These are phyloP conservation scores for Perkinsus chesapeaki DNA, from an alignment of 169 alveolate species.

Conservation along the genomic window DNA sequence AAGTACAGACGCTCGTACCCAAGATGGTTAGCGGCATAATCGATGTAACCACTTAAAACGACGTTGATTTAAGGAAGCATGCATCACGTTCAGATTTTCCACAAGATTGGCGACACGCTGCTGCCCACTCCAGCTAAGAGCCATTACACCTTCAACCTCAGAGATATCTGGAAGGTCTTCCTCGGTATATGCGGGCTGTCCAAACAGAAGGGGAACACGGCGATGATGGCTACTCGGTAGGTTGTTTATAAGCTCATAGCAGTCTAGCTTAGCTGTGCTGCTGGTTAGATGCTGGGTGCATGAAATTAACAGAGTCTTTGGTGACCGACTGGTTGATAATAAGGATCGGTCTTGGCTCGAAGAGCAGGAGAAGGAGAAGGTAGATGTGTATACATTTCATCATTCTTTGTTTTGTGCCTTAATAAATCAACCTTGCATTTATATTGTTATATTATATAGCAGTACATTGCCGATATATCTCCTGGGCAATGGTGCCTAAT, in stretches of 20 bases:
- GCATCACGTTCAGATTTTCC: constrained; percentile 40
- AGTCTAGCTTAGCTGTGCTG: constrained; percentile 55
- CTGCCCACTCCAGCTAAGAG: constrained; percentile 88
- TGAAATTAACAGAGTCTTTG: constrained; percentile 80
- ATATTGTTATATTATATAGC: too few relatives aligned
- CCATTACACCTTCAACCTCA: constrained; percentile 86
- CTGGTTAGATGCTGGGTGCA: constrained; percentile 74
- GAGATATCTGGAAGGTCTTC: constrained; percentile 87
- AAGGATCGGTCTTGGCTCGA: constrained; percentile 64
- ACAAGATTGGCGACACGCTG: constrained; percentile 57
- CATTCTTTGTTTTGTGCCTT: constrained; percentile 25
- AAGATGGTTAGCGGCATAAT: constrained; percentile 53
- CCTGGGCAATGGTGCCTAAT: too few relatives aligned
- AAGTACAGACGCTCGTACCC: constrained; percentile 42
- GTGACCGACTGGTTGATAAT: constrained; percentile 75
- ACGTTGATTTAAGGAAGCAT: background rate
- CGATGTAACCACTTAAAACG: constrained; percentile 36
- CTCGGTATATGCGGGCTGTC: constrained; percentile 80
- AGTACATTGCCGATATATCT: too few relatives aligned
- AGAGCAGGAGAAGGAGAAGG: constrained; percentile 36
- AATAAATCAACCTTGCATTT: too few relatives aligned
- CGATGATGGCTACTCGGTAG: constrained; percentile 62
- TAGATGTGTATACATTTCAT: constrained; percentile 37
- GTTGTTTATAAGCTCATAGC: constrained; percentile 54
- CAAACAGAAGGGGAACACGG: constrained; percentile 42